Base-by-base conservation (phyloP, 1,284 basidiomycete species). In the Austroboletus rostrupii region DNA sequence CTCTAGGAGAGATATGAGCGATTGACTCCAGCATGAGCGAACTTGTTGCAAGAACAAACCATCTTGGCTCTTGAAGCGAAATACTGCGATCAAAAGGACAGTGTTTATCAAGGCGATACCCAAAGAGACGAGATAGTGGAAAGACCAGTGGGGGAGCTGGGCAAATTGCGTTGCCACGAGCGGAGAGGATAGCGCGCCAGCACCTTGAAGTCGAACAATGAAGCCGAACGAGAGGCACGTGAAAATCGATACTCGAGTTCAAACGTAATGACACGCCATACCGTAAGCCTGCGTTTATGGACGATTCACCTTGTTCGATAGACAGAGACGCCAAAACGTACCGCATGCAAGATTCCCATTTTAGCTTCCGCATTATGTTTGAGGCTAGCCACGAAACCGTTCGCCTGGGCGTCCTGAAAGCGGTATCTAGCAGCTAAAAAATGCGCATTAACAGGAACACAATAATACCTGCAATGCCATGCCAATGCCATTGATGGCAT, bases 91-190 rank as follows among this genome's bases (percentile, higher is more conserved):
- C 13, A 86, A 59, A 3, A 73, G 31, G 8, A 70, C 31, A 0
- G 70, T 66, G 47, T 81, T 85, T 20, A 69, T 47, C 14, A 76
- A 44, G 0, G 81, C 78, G 16, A 89, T 53, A 2, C 76, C 79
- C 3, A 87, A 66, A 0, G 83, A 85, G 11, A 71, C 69, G 10
- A 87, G 69, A 61, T 80, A 90, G 62, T 87, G 82, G 58, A 80
- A 81, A 11, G 83, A 87, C 76, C 82, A 83, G 46, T 65, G 69
- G 1, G 53, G 60, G 36, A 72, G 59, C 45, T 73, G 70, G 2
- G 81, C 67, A 53, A 87, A 87, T 41, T 83, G 79, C 0, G 85
- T 88, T 0, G 85, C 72, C 1, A 80, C 72, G 11, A 88, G 71
- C 3, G 86, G 85, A 4, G 83, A 70, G 9, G 70, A 65, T 5